Conservation (phyloP, 345 rosid species). For the Litchi chinensis region DNA sequence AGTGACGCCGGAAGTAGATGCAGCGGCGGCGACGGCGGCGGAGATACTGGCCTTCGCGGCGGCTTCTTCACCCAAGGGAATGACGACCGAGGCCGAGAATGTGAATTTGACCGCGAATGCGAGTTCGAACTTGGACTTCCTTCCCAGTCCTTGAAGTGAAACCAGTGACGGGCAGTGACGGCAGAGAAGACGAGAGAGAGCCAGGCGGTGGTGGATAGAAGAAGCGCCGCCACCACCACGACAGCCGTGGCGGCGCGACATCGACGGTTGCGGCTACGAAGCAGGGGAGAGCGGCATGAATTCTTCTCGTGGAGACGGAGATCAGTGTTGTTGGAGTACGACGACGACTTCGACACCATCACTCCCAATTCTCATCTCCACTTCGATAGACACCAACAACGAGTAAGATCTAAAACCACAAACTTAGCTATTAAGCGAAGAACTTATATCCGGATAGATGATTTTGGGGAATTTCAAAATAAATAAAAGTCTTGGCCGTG, state of each 20-base stretch:
- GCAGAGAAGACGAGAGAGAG: conserved; percentile 77
- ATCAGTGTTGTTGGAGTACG: background rate
- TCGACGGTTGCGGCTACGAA: conserved; percentile 44
- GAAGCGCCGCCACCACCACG: conserved; percentile 56
- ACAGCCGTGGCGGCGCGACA: conserved; percentile 57
- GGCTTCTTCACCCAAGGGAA: conserved; percentile 19
- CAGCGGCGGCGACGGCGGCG: conserved; percentile 18
- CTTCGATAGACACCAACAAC: background rate
- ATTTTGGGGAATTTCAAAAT: too few species aligned
- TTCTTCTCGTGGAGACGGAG: conserved; percentile 18
- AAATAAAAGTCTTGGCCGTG: too few species aligned
- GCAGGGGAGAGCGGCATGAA: conserved; percentile 30
- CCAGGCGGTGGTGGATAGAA: conserved; percentile 77
- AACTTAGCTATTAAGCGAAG: background rate
- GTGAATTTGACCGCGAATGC: background rate
- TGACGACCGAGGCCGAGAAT: background rate
- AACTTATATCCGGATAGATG: too few species aligned
- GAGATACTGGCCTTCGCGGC: background rate
- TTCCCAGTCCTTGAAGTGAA: conserved; percentile 56
- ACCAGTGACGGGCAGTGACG: conserved; percentile 58
- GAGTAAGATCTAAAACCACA: background rate
- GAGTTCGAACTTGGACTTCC: conserved; percentile 29
- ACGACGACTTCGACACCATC: conserved; percentile 24
- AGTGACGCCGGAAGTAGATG: too few species aligned
- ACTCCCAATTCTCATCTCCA: conserved; percentile 30